Evolutionary conservation across 208 protist genomes (phyloP).

Genomic region (Acanthamoeba sp.): DNA sequence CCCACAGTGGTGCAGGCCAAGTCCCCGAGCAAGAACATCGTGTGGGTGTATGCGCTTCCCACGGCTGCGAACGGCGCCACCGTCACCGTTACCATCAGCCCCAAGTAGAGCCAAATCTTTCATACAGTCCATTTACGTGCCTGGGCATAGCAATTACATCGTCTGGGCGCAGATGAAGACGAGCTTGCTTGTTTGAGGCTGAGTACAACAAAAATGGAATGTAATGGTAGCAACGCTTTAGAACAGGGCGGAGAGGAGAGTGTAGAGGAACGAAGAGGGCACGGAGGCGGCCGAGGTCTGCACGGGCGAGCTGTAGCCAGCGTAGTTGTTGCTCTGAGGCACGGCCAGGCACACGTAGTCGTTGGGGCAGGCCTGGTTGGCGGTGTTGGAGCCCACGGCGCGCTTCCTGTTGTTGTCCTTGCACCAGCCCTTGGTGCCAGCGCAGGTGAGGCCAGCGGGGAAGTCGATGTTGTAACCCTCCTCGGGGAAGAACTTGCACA

Average conservation of each 20-base stretch:
- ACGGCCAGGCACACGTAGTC: not conserved
- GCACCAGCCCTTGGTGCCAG: not conserved
- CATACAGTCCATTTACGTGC: too few relatives aligned
- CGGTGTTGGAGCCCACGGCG: not conserved
- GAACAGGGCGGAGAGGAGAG: not conserved
- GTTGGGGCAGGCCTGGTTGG: slow-evolving; percentile 16
- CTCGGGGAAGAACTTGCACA: not conserved
- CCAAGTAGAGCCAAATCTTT: not conserved
- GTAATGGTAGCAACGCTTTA: too few relatives aligned
- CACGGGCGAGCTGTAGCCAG: not conserved
- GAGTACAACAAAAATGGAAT: too few relatives aligned
- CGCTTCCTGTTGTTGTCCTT: not conserved
- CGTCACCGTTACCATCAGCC: slow-evolving; percentile 46
- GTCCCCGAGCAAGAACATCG: slow-evolving; percentile 20
- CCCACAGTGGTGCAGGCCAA: slow-evolving; percentile 25
- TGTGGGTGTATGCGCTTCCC: slow-evolving; percentile 32
- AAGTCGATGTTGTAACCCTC: slow-evolving; percentile 2
- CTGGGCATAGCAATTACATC: too few relatives aligned
- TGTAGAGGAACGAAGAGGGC: not conserved
- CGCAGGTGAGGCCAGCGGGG: not conserved
- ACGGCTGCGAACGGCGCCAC: not conserved
- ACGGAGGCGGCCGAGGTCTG: not conserved
- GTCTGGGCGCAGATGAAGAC: too few relatives aligned
- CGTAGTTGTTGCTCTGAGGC: not conserved
- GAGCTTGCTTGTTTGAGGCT: too few relatives aligned